Percentiles rank a stretch among this genome's conserved stretches.
Evolutionary conservation across 306 rosid genomes (phyloP).

Genomic region (Prinsepia uniflora): DNA sequence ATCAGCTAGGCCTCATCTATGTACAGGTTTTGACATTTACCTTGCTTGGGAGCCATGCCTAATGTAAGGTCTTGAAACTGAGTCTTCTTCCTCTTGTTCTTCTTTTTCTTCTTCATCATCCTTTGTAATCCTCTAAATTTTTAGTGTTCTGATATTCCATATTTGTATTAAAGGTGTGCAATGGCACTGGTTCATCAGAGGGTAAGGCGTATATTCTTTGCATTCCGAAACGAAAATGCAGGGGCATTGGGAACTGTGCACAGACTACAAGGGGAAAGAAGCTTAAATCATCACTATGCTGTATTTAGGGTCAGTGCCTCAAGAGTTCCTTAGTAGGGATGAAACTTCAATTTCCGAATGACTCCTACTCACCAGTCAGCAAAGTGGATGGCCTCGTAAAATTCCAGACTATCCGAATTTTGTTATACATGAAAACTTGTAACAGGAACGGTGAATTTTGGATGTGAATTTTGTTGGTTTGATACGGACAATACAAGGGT

Average conservation of each 20-base stretch:
- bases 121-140: neutral
- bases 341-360: conserved; percentile 6
- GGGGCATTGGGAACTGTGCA: conserved; percentile 84
- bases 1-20: conserved; percentile 64
- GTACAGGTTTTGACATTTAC: conserved; percentile 92
- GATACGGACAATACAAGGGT: too few relatives aligned
- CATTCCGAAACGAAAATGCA: conserved; percentile 64
- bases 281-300: conserved; percentile 90
- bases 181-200: conserved; percentile 97
- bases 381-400: too few relatives aligned
- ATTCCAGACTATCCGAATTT: too few relatives aligned
- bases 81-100: neutral
- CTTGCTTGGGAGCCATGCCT: conserved; percentile 96
- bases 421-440: too few relatives aligned
- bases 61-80: conserved; percentile 53
- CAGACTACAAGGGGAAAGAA: conserved; percentile 81
- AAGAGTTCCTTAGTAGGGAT: conserved; percentile 34
- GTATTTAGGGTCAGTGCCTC: conserved; percentile 76
- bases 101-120: too few relatives aligned
- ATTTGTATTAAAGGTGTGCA: conserved; percentile 63
- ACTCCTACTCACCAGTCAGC: neutral
- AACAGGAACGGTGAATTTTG: too few relatives aligned
- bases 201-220: conserved; percentile 79
- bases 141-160: conserved; percentile 13
- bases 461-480: too few relatives aligned